These are phyloP conservation scores for Zalerion maritima DNA, from an alignment of 495 filamentous ascomycete species.

Conservation along the genomic window DNA sequence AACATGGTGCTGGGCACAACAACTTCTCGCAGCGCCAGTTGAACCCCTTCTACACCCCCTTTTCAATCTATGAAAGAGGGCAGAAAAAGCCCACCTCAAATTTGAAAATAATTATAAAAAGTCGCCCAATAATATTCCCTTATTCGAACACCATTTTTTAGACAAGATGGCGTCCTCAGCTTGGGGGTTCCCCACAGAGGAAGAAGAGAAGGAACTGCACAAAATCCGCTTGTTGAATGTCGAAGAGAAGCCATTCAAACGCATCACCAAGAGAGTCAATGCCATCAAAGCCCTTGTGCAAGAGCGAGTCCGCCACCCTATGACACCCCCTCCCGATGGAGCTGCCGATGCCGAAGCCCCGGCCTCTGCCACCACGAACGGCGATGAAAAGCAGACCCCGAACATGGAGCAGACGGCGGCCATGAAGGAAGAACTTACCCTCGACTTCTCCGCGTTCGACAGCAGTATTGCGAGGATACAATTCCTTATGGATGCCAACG, in stretches of 20 bases:
- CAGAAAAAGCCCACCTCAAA: no score
- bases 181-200: constrained; percentile 30
- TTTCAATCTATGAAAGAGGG: no score
- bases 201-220: constrained; percentile 69
- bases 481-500: constrained; percentile 70
- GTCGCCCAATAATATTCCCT: no score
- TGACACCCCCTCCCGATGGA: constrained; percentile 58
- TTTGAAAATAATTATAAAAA: no score
- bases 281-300: constrained; percentile 45
- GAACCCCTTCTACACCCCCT: no score
- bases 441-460: constrained; percentile 87
- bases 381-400: constrained; percentile 17
- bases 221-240: constrained; percentile 79
- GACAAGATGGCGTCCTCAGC: constrained; percentile 14
- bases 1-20: no score
- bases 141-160: no score
- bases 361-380: constrained; percentile 10
- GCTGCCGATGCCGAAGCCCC: constrained; percentile 12
- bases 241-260: constrained; percentile 86
- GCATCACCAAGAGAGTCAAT: constrained; percentile 67
- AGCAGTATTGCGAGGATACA: constrained; percentile 78
- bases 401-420: constrained; percentile 28
- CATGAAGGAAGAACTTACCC: constrained; percentile 67
- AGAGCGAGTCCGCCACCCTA: constrained; percentile 39
- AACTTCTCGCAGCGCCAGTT: no score